phyloP scores from a whole-genome alignment of 2,329 filamentous ascomycete species.

The Xylariaceae sp. region DNA sequence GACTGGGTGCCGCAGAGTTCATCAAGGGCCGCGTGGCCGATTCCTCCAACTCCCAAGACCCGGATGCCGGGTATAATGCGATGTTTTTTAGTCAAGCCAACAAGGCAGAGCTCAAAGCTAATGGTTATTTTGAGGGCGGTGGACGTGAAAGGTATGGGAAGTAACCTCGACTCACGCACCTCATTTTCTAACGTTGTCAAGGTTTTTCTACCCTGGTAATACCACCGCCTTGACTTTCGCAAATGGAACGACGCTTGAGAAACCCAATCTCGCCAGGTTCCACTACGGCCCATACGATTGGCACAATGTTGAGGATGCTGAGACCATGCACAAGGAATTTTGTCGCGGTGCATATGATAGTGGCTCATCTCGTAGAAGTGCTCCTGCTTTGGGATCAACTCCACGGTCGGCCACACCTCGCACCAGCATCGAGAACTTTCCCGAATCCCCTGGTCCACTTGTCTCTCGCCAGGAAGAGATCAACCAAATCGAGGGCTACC shows the following conservation, averaged over 20 bases:
- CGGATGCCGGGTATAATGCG: slow-evolving; percentile 14
- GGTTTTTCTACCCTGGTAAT: slow-evolving; percentile 12
- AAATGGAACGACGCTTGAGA: slow-evolving; percentile 12
- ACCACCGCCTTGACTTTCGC: slow-evolving; percentile 13
- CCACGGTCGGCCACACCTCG: background rate
- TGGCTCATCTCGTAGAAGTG: background rate
- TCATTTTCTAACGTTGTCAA: slow-evolving; percentile 2
- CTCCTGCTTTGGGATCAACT: slow-evolving; percentile 1
- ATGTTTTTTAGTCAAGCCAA: slow-evolving; percentile 15
- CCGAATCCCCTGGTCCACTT: slow-evolving; percentile 1
- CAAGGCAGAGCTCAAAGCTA: slow-evolving; percentile 8
- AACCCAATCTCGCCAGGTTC: slow-evolving; percentile 11
- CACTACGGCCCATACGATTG: slow-evolving; percentile 11
- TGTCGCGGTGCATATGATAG: slow-evolving; percentile 10
- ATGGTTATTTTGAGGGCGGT: slow-evolving; percentile 13
- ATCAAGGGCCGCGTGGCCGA: slow-evolving; percentile 9
- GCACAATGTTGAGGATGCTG: slow-evolving; percentile 11
- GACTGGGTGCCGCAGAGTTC: slow-evolving; percentile 7
- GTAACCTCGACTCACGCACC: background rate
- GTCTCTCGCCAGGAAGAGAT: slow-evolving; percentile 1
- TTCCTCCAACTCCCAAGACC: slow-evolving; percentile 12
- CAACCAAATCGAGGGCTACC: slow-evolving; percentile 12
- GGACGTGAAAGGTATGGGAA: slow-evolving; percentile 12
- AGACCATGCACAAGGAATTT: slow-evolving; percentile 15
- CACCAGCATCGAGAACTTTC: slow-evolving; percentile 1